Evolutionary conservation across 495 filamentous ascomycete genomes (phyloP).

Genomic region (Talaromyces liani): DNA sequence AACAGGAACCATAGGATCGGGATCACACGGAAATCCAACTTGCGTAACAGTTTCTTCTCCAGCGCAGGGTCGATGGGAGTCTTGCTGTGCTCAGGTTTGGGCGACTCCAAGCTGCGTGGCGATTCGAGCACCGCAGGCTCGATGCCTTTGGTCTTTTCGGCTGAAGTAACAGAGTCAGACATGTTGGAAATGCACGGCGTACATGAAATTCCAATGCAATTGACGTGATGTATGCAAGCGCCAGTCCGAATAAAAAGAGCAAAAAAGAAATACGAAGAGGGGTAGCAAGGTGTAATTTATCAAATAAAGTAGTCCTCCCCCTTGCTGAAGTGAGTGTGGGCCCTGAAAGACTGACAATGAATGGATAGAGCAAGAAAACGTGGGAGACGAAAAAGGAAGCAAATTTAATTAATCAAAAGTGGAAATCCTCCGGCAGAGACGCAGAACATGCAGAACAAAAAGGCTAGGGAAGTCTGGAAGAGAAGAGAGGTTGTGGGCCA

Average conservation of each 20-base stretch:
- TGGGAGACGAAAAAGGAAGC: neutral
- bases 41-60: conserved; percentile 36
- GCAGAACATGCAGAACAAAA: neutral
- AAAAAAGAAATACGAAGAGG: neutral
- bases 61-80: conserved; percentile 31
- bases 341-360: neutral
- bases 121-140: conserved; percentile 4
- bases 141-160: conserved; percentile 4
- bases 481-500: neutral
- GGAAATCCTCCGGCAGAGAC: neutral
- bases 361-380: neutral
- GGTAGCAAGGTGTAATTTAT: neutral
- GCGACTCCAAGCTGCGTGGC: neutral
- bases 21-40: conserved; percentile 29
- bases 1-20: conserved; percentile 30
- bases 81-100: neutral
- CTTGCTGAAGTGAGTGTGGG: neutral
- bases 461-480: neutral
- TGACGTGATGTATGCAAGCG: neutral
- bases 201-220: neutral
- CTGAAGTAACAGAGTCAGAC: neutral
- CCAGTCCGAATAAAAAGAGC: neutral
- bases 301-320: neutral
- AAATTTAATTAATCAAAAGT: neutral
- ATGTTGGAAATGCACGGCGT: neutral